Base-by-base conservation (phyloP, 1,284 basidiomycete genomes). In the Calocybe gambosa region DNA sequence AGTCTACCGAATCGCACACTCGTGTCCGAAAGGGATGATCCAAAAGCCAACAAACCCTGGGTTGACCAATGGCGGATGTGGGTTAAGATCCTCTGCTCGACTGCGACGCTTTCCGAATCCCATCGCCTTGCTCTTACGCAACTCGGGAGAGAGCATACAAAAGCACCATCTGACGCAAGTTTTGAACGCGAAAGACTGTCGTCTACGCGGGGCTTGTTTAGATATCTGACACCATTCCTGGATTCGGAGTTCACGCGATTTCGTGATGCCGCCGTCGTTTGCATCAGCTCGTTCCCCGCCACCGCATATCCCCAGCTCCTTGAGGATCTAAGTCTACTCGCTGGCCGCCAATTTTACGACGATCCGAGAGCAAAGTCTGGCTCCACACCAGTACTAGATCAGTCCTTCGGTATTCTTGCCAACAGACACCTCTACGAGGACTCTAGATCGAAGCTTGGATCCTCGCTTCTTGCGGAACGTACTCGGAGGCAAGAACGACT, bases 51-150 rank as follows among this genome's bases (percentile, higher is more conserved):
- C 47, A 75, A 72, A 51, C 63, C 70, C 7, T 65, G 85, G 31
- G 79, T 93, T 18, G 83, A 88, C 39, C 91, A 95, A 61, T 97
- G 93, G 93, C 79, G 88, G 50, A 71, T 85, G 21, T 95, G 91
- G 83, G 75, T 92, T 40, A 86, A 89, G 50, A 75, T 89, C 8
- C 72, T 94, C 5, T 93, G 88, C 55, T 79, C 86, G 13, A 93
- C 89, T 0, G 85, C 88, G 2, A 72, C 79, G 0, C 73, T 86
- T 1, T 77, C 81, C 1, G 87, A 92, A 44, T 67, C 63, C 6
- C 61, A 74, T 23, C 75, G 80, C 26, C 73, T 74, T 10, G 62
- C 72, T 2, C 65, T 77, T 46, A 74, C 75, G 0, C 72, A 75
- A 44, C 64, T 77, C 10, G 75, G 78, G 20, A 74, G 83, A 40